Base-by-base conservation (phyloP, 169 alveolate species). In the Theileria orientalis region DNA sequence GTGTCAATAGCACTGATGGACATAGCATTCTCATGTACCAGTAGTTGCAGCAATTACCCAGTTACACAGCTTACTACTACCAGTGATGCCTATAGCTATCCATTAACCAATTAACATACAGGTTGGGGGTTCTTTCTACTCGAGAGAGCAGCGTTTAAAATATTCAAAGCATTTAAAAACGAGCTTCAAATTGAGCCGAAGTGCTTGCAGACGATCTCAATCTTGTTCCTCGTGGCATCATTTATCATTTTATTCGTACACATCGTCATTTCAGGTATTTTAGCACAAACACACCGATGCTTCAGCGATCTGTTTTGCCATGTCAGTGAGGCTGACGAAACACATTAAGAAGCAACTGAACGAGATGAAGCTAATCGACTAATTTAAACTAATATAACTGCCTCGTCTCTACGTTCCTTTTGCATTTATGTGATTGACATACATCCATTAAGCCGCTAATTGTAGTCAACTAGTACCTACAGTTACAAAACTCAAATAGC, bases 1-100 rank as follows among this genome's bases (percentile, higher is more conserved):
- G 87, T 83, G 9, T 78, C 88, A 41, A 70, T 88, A 78, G 90
- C 79, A 23, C 77, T 88, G 30, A 64, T 88, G 11, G 93, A 88
- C 51, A 72, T 84, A 19, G 37, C 57, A 30, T 73, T 86, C 41
- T 83, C 91, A 46, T 29, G 60, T 49, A 49, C 0, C 27, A 47
- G 57, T 47, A 47, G 57, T 47, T 47, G 21, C 49, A 41, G 19
- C 49, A 61, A 52, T 51, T 68, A 41, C 61, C 82, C 82, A 49
- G 66, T 76, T 30, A 63, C 70, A 61, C 61, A 61, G 19, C 46
- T 76, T 47, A 70, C 62, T 63, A 77, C 79, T 44, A 69, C 67
- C 25, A 47, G 67, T 51, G 63, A 61, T 47, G 64, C 57, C 75
- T 60, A 60, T 78, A 13, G 19, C 67, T 61, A 54, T 59, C 1